These are phyloP conservation scores for Mytilinidion resinicola DNA, from an alignment of 495 filamentous ascomycete species.

Conservation along the genomic window DNA sequence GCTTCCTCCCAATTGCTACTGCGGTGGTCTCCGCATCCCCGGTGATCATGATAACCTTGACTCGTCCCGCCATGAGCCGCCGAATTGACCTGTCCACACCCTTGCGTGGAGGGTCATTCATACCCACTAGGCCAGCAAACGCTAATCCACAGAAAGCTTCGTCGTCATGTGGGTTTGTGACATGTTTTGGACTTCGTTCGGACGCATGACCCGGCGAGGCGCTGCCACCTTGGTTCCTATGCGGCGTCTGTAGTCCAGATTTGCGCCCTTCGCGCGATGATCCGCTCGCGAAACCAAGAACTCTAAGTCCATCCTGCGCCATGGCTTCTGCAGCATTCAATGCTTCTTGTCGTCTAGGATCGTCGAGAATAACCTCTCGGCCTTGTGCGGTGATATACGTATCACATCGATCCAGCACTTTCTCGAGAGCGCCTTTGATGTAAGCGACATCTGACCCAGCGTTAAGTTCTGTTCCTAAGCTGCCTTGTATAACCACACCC, in stretches of 20 bases:
- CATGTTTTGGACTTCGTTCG: slow-evolving; percentile 4
- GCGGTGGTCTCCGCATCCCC: slow-evolving; percentile 93
- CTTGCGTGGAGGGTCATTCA: slow-evolving; percentile 90
- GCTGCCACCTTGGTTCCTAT: slow-evolving; percentile 32
- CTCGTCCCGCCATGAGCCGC: slow-evolving; percentile 84
- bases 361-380: slow-evolving; percentile 79
- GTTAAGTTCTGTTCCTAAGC: slow-evolving; percentile 29
- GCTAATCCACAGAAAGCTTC: slow-evolving; percentile 73
- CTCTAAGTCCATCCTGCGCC: slow-evolving; percentile 84
- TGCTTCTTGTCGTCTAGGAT: slow-evolving; percentile 64
- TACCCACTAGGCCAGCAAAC: slow-evolving; percentile 89
- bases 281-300: slow-evolving; percentile 88
- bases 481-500: slow-evolving; percentile 70
- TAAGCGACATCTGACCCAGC: slow-evolving; percentile 65
- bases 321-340: slow-evolving; percentile 79
- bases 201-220: slow-evolving; percentile 8
- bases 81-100: slow-evolving; percentile 86
- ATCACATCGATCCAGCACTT: slow-evolving; percentile 77
- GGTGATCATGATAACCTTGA: slow-evolving; percentile 98
- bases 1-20: slow-evolving; percentile 81
- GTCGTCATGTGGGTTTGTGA: slow-evolving; percentile 49
- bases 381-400: slow-evolving; percentile 85
- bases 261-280: slow-evolving; percentile 30
- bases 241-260: slow-evolving; percentile 22
- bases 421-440: slow-evolving; percentile 91